Evolutionary conservation across 352 stramenopile species (phyloP), one percentile per base, ranked within the genome.

Genomic region (Aphanomyces invadans): DNA sequence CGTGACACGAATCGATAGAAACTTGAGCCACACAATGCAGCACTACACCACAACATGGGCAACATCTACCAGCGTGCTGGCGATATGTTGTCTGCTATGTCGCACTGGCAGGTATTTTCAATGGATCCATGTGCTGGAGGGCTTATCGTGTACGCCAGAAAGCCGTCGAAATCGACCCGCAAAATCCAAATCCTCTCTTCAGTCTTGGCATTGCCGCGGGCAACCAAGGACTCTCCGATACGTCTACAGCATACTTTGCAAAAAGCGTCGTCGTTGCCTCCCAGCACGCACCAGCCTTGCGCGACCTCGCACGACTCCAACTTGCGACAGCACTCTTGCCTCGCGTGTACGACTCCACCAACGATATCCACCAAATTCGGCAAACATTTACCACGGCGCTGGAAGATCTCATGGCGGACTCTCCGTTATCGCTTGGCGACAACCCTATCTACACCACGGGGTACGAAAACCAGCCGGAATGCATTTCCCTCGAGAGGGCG

Each of bases 321-420:
- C 55, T 68, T 5, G 72, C 68, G 11, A 73, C 52, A 23, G 55
- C 72, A 49, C 33, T 71, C 46, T 26, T 73, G n/a, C 64, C 61
- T 56, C 69, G 72, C 33, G 49, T 79, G 44, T 77, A 77, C 54
- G 25, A 67, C 3, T 79, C 71, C 1, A 31, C 10, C 0, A 28
- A 69, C 0, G 61, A 76, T 0, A 60, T 81, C 2, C 1, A 36
- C 1, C 15, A 55, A 1, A 29, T 64, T 10, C 65, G 75, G 12
- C 3, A 3, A 4, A 11, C 56, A 12, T 81, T 70, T 38, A n/a
- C 54, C 45, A 36, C 25, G 3, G 46, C 53, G 0, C 59, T 81
- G 7, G 5, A 62, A 17, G 28, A 49, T n/a, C 25, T 79, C 3
- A 19, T 62, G 3, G 48, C 15, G 0, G 39, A 67, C 26, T 0